Evolutionary conservation across 805 yeast species (phyloP), one percentile per base, ranked within the genome.

Genomic region (Komagataella mondaviorum): DNA sequence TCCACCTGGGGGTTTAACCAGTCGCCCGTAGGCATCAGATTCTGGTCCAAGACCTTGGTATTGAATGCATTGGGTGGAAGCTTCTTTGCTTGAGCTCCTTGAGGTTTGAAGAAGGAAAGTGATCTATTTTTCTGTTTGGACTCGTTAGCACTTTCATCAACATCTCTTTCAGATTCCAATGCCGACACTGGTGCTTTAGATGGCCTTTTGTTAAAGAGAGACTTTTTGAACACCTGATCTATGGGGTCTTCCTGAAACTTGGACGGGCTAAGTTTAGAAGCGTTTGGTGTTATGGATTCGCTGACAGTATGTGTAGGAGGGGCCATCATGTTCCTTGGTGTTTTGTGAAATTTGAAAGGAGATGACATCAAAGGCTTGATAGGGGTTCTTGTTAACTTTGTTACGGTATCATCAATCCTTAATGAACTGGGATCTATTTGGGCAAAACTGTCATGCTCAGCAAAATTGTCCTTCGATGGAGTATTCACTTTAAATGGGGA

Each of bases 321-420:
- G 44, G n/a, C 36, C 23, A 18, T 3, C 24, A 48, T 36, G 24
- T 49, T 49, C 46, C 22, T 18, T 49, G 55, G 46, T 16, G 51
- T 53, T 60, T 61, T 30, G 14, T 30, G 39, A 30, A 30, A 30
- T 30, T 30, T 30, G 54, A 65, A 63, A 2, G 70, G 69, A 2
- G 70, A 64, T 23, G 61, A 57, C 16, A 64, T 60, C 24, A 66
- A 55, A 20, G 68, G 64, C 50, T 61, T 65, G 44, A 63, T 57
- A 2, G 68, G 68, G 1, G 68, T 59, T 48, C 24, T 45, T 4
- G 47, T 14, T 17, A 18, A 22, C 49, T 84, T 84, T 61, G 78
- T 84, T 10, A 81, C 86, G 0, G 86, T 89, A 4, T 77, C 82
- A 3, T 70, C 79, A 1, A 73, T 84, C 52, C 72, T 73, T 16